These are phyloP conservation scores for Terana coerulea DNA, from an alignment of 768 basidiomycete species.

Conservation along the genomic window DNA sequence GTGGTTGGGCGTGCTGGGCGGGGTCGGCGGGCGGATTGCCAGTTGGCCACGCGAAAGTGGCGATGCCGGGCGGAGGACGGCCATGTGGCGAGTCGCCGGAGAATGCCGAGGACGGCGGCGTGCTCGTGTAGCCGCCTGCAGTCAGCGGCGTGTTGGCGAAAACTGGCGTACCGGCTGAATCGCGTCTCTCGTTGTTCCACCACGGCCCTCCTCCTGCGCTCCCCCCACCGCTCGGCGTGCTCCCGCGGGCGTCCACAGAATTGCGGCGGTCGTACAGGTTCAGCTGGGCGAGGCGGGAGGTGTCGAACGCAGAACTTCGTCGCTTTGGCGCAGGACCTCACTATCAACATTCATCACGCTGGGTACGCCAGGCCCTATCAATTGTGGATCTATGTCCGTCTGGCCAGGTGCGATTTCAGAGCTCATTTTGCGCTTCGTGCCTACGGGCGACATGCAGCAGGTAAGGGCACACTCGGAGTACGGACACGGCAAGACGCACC, in stretches of 20 bases:
- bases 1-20: too few relatives aligned
- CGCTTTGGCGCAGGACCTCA: conserved; percentile 77
- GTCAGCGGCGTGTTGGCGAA: conserved; percentile 56
- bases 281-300: conserved; percentile 69
- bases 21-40: conserved; percentile 42
- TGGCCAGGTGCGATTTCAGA: conserved; percentile 57
- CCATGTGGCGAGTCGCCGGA: conserved; percentile 63
- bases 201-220: conserved; percentile 40
- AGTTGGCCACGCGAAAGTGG: conserved; percentile 69
- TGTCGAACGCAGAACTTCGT: conserved; percentile 79
- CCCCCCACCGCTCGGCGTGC: conserved; percentile 22
- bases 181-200: conserved; percentile 65
- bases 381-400: conserved; percentile 64
- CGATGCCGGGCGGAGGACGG: conserved; percentile 56
- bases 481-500: conserved; percentile 10
- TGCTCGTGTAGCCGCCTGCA: conserved; percentile 20
- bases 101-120: conserved; percentile 45
- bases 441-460: conserved; percentile 37
- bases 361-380: conserved; percentile 65
- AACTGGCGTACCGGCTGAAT: conserved; percentile 62
- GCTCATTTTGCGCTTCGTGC: conserved; percentile 84
- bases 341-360: conserved; percentile 54
- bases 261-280: conserved; percentile 75
- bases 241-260: conserved; percentile 61
- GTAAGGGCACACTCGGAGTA: conserved; percentile 15